These are phyloP conservation scores for Helotiales sp. DNA, from an alignment of 2,329 filamentous ascomycete species.

Conservation along the genomic window DNA sequence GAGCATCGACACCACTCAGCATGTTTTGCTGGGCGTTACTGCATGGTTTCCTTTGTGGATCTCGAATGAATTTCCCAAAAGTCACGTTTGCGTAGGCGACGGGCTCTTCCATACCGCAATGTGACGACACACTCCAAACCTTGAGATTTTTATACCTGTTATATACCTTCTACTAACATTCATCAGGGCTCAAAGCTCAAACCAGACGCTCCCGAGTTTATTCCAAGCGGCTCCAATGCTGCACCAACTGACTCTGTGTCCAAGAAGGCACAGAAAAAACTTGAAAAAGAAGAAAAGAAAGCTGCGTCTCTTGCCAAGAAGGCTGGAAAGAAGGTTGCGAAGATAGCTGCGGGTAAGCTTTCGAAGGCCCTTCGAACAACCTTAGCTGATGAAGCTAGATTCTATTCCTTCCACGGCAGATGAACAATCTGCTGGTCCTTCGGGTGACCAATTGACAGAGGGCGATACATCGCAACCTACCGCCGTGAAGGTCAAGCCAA, in stretches of 20 bases:
- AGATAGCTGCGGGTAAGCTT: constrained; percentile 9
- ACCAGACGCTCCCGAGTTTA: constrained; percentile 42
- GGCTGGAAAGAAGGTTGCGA: constrained; percentile 17
- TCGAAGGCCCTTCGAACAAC: not conserved
- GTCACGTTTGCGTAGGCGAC: too few species aligned
- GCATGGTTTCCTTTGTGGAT: too few species aligned
- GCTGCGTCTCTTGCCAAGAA: constrained; percentile 23
- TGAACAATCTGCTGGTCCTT: constrained; percentile 5
- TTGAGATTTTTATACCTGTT: not conserved
- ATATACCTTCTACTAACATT: constrained; percentile 11
- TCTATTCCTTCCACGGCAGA: constrained; percentile 6
- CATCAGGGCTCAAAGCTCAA: constrained; percentile 35
- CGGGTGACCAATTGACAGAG: constrained; percentile 13
- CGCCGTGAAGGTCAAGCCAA: constrained; percentile 19
- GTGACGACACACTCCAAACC: not conserved
- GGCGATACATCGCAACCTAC: constrained; percentile 5
- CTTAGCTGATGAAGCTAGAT: constrained; percentile 8
- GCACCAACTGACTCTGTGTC: constrained; percentile 2
- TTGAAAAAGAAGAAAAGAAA: constrained; percentile 25
- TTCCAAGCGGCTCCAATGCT: constrained; percentile 29
- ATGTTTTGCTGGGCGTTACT: too few species aligned
- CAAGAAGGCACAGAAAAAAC: constrained; percentile 23
- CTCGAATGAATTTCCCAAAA: too few species aligned
- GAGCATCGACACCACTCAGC: not conserved
- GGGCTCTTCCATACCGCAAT: not conserved